phyloP scores from a whole-genome alignment of 2,329 filamentous ascomycete species.

The Ceratocystis alfenasii region DNA sequence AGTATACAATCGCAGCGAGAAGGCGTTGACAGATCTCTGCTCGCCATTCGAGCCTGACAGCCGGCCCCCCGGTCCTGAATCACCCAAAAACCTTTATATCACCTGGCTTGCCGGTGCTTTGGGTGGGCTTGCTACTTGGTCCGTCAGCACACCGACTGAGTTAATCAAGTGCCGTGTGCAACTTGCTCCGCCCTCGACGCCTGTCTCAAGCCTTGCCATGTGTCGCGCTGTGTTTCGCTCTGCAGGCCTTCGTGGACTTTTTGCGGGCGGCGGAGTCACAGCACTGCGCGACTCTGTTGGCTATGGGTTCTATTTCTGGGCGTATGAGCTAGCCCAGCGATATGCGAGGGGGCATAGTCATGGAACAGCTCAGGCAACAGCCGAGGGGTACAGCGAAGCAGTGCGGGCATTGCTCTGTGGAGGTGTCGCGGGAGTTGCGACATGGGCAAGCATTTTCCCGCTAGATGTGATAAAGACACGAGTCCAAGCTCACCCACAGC shows the following conservation, averaged over 20 bases:
- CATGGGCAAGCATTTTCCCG: slow-evolving; percentile 84
- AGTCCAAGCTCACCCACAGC: slow-evolving; percentile 44
- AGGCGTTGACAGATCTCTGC: slow-evolving; percentile 39
- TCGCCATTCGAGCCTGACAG: not conserved
- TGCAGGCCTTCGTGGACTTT: slow-evolving; percentile 57
- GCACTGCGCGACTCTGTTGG: slow-evolving; percentile 74
- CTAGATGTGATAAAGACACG: slow-evolving; percentile 86
- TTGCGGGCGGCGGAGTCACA: slow-evolving; percentile 70
- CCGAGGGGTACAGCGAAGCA: slow-evolving; percentile 33
- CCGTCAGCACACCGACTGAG: slow-evolving; percentile 79
- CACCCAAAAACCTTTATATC: slow-evolving; percentile 41
- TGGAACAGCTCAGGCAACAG: slow-evolving; percentile 20
- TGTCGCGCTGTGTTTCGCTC: slow-evolving; percentile 47
- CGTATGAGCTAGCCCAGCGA: slow-evolving; percentile 52
- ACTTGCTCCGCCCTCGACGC: slow-evolving; percentile 32
- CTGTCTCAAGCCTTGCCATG: slow-evolving; percentile 41
- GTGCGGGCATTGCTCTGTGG: slow-evolving; percentile 67
- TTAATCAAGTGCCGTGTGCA: slow-evolving; percentile 83
- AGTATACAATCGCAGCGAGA: slow-evolving; percentile 75
- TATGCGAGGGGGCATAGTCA: slow-evolving; percentile 21
- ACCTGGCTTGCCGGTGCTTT: slow-evolving; percentile 70
- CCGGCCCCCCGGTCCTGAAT: slow-evolving; percentile 29
- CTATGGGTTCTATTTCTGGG: slow-evolving; percentile 98
- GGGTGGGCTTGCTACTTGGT: slow-evolving; percentile 74
- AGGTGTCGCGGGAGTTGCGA: slow-evolving; percentile 73